Base-by-base conservation (phyloP, 1,284 basidiomycete species). In the Apiotrichum veenhuisii region DNA sequence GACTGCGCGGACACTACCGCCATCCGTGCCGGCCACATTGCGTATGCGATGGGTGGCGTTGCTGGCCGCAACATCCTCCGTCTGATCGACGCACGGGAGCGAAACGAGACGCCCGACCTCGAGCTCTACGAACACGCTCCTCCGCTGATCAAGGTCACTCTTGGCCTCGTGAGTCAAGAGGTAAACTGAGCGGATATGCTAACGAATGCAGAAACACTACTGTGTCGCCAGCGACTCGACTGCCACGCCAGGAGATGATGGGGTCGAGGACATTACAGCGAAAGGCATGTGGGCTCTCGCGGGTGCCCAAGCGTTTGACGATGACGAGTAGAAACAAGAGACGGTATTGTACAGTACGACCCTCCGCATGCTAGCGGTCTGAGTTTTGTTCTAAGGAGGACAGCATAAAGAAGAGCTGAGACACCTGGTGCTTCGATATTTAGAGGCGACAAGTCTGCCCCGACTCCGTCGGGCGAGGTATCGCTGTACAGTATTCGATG, bases 1-100 rank as follows among this genome's bases (percentile, higher is more conserved):
- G 77, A 80, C 53, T 73, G 72, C 20, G 75, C 77, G 20, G 77
- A 79, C 50, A 72, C 72, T 2, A 62, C 64, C 50, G 78, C 78
- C 5, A 79, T 81, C 62, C 79, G 80, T 57, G 80, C 89, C 79
- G 78, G 88, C 1, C 86, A 89, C 71, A 86, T 81, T 34, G 85
- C 86, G 3, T 84, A 83, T 65, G 81, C 78, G 54, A 84, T 85
- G 75, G 83, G 80, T 34, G 62, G 67, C 27, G 67, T 73, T 2
- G 71, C 72, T 1, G 71, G 68, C 17, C 58, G 69, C 20, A 77
- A 80, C 59, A 75, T 81, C 47, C 55, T 77, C 12, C 58, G 65
- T 17, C 60, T 77, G 23, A 65, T 79, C 20, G 50, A 64, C 14
- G 57, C 55, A 43, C 54, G 55, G 18, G 68, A 68, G 25, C 17